A percentile compares a stretch with the other conserved stretches of the same genome.
Evolutionary conservation across 768 basidiomycete species (phyloP).

Genomic region (Podaxis mareebaensis): DNA sequence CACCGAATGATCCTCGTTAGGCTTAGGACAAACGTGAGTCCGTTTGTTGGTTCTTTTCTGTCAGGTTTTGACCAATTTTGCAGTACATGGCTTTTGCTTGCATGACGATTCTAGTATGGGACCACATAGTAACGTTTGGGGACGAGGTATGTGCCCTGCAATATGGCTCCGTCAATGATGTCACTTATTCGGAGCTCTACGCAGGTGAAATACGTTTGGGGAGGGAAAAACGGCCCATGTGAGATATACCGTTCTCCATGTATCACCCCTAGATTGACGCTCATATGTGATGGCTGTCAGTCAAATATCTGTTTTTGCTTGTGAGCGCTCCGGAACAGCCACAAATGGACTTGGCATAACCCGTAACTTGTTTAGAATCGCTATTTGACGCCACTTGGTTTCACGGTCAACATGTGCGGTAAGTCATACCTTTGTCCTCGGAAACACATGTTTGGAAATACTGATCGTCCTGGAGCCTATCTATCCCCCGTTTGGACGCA

Average conservation of each 20-base stretch:
- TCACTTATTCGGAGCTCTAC: background rate
- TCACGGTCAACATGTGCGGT: conserved; percentile 57
- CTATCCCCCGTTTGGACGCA: conserved; percentile 38
- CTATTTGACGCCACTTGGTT: conserved; percentile 65
- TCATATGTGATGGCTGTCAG: conserved; percentile 21
- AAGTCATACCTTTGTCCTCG: background rate
- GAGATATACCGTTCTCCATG: conserved; percentile 20
- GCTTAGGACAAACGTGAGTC: conserved; percentile 5
- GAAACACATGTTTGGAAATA: background rate
- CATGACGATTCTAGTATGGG: conserved; percentile 54
- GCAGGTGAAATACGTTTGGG: conserved; percentile 52
- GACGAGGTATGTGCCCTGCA: conserved; percentile 31
- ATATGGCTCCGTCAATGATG: background rate
- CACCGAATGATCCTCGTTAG: background rate
- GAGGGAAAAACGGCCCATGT: conserved; percentile 46
- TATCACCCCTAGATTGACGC: background rate
- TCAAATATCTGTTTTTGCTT: conserved; percentile 43
- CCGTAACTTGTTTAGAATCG: conserved; percentile 45
- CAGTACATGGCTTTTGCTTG: conserved; percentile 54
- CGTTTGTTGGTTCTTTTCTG: background rate
- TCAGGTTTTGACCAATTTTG: background rate
- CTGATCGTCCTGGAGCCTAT: conserved; percentile 34
- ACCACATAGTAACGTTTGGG: conserved; percentile 52
- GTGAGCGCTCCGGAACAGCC: conserved; percentile 24
- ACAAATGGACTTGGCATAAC: too few species aligned